Evolutionary conservation across 2,329 filamentous ascomycete species (phyloP).

Genomic region (Fonsecaea nubica): DNA sequence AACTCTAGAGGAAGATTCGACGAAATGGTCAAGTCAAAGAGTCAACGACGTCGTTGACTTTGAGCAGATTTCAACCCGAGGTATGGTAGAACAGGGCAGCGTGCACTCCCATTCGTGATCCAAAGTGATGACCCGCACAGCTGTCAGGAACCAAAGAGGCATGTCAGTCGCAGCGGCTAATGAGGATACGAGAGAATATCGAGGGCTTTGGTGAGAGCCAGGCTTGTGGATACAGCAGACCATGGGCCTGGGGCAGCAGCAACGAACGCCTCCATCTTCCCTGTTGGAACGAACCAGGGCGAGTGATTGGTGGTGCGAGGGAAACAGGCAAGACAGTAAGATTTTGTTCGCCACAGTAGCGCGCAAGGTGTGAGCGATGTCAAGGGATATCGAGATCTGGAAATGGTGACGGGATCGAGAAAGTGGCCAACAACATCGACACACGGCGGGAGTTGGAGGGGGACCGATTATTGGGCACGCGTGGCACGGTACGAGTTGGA

Average conservation of each 20-base stretch:
- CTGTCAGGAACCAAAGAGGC: constrained; percentile 8
- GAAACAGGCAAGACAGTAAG: neutral
- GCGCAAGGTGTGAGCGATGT: constrained; percentile 22
- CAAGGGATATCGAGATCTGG: constrained; percentile 29
- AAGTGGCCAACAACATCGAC: neutral
- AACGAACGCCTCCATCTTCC: neutral
- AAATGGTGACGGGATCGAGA: constrained; percentile 25
- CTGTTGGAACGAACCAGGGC: neutral
- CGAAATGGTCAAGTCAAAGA: constrained; percentile 14
- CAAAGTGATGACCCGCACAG: constrained; percentile 3
- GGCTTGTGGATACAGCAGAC: constrained; percentile 2
- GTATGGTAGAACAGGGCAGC: constrained; percentile 1
- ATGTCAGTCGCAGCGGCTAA: constrained; percentile 2
- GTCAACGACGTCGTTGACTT: constrained; percentile 38
- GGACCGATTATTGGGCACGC: too few species aligned
- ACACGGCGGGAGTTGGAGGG: neutral
- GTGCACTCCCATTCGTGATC: neutral
- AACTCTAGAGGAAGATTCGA: neutral
- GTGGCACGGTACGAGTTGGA: neutral
- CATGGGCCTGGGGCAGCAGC: constrained; percentile 12
- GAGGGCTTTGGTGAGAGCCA: neutral
- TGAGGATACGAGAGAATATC: neutral
- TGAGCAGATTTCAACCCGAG: constrained; percentile 20
- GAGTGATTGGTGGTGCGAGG: constrained; percentile 4
- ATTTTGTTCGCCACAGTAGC: constrained; percentile 11